Conservation (phyloP, 371 early-diverging fungal species). For the Nosema muscidifuracis region DNA sequence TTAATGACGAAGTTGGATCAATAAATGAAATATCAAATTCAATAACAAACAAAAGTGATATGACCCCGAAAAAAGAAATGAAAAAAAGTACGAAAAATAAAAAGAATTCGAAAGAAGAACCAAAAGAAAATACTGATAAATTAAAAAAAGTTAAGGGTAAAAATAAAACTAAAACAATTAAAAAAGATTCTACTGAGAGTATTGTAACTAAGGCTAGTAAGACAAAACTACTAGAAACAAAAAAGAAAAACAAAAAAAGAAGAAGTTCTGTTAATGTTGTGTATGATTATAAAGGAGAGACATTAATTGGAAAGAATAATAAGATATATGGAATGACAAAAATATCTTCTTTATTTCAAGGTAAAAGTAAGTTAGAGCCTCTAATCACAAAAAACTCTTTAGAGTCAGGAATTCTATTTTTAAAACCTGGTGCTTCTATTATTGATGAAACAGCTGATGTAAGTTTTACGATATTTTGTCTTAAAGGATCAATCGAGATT, state of each 20-base stretch:
- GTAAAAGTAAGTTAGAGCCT: slow-evolving; percentile 27
- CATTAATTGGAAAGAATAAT: not conserved
- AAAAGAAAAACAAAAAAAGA: not conserved
- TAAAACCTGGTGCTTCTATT: slow-evolving; percentile 42
- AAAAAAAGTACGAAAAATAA: not conserved
- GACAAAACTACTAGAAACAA: not conserved
- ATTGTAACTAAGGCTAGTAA: no score
- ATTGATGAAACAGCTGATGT: slow-evolving; percentile 29
- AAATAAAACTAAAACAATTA: not conserved
- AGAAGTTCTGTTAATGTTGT: not conserved
- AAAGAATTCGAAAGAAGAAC: not conserved
- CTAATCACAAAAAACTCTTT: slow-evolving; percentile 21
- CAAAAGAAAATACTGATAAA: not conserved
- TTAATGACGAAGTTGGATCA: not conserved
- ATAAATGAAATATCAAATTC: slow-evolving; percentile 13
- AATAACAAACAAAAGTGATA: not conserved
- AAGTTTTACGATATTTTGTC: slow-evolving; percentile 43
- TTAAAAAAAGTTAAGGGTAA: slow-evolving; percentile 1
- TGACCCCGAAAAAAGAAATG: not conserved
- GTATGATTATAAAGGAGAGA: not conserved
- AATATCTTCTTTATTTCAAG: not conserved
- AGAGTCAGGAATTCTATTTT: slow-evolving; percentile 39
- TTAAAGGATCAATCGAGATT: slow-evolving; percentile 47
- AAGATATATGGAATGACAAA: slow-evolving; percentile 7
- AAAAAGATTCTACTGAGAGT: not conserved